These are phyloP conservation scores for Lipomyces yamanashiensis DNA, from an alignment of 805 yeast species.

Conservation along the genomic window DNA sequence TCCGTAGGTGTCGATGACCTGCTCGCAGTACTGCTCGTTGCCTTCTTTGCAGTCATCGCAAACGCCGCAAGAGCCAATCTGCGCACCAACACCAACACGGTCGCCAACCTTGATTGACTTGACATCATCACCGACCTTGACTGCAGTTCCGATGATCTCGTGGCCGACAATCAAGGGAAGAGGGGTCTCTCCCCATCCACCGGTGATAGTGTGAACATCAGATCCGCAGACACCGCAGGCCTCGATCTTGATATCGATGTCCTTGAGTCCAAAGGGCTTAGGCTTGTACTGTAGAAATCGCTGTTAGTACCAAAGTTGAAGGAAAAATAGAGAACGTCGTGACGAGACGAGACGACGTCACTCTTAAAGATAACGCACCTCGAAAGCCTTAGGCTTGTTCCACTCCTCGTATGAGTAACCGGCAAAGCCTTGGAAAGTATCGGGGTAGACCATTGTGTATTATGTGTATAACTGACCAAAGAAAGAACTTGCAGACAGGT, in stretches of 20 bases:
- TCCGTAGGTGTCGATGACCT: conserved; percentile 57
- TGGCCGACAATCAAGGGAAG: conserved; percentile 55
- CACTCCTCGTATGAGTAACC: conserved; percentile 39
- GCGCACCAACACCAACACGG: conserved; percentile 81
- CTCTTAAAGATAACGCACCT: conserved; percentile 11
- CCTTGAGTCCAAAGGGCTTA: conserved; percentile 40
- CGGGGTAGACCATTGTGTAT: conserved; percentile 53
- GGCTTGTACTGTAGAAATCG: conserved; percentile 34
- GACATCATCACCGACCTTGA: conserved; percentile 59
- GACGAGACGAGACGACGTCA: too few relatives aligned
- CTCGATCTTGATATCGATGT: conserved; percentile 49
- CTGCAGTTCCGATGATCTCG: conserved; percentile 47
- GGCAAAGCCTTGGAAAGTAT: conserved; percentile 66
- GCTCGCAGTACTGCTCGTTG: conserved; percentile 61
- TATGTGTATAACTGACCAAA: neutral
- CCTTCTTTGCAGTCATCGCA: conserved; percentile 62
- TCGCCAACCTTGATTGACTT: conserved; percentile 63
- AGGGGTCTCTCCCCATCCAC: conserved; percentile 54
- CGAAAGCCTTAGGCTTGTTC: conserved; percentile 33
- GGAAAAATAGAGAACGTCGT: too few relatives aligned
- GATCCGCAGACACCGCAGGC: conserved; percentile 63
- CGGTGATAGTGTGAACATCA: conserved; percentile 57
- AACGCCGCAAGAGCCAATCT: conserved; percentile 60
- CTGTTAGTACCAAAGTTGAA: too few relatives aligned
- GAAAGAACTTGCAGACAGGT: neutral